These are phyloP conservation scores for Bathelium albidoporum DNA, from an alignment of 495 filamentous ascomycete species.

Conservation along the genomic window DNA sequence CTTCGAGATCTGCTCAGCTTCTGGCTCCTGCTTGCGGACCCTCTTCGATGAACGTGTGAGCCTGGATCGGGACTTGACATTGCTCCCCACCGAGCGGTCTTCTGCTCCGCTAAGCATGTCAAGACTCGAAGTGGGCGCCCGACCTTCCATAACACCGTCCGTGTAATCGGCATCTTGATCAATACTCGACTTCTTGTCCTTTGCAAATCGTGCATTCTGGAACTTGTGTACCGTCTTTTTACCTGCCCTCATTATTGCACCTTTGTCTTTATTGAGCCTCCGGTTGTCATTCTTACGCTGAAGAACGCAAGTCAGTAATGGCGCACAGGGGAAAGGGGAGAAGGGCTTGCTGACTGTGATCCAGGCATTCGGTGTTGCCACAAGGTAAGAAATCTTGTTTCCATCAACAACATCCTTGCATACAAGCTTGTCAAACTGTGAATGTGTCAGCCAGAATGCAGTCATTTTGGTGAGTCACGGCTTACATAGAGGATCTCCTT, in stretches of 20 bases:
- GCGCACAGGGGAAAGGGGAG: too few species aligned
- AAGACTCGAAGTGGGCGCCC: not conserved
- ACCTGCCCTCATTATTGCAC: not conserved
- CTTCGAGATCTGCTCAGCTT: not conserved
- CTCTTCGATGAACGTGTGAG: not conserved
- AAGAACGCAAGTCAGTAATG: not conserved
- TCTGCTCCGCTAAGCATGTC: not conserved
- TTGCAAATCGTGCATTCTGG: not conserved
- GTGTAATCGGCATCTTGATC: not conserved
- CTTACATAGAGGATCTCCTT: not conserved
- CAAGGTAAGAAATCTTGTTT: not conserved
- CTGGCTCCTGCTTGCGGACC: not conserved
- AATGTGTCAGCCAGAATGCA: not conserved
- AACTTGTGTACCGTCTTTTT: not conserved
- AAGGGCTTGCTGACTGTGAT: not conserved
- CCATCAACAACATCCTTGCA: conserved; percentile 2
- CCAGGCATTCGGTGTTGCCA: not conserved
- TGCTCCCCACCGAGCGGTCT: not conserved
- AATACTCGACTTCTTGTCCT: not conserved
- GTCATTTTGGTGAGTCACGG: not conserved
- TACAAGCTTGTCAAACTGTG: not conserved
- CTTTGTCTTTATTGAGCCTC: not conserved
- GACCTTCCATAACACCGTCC: not conserved
- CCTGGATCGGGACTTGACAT: not conserved
- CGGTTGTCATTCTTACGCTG: conserved; percentile 4